These are phyloP conservation scores for Eimeria maxima DNA, from an alignment of 169 alveolate species.

Conservation along the genomic window DNA sequence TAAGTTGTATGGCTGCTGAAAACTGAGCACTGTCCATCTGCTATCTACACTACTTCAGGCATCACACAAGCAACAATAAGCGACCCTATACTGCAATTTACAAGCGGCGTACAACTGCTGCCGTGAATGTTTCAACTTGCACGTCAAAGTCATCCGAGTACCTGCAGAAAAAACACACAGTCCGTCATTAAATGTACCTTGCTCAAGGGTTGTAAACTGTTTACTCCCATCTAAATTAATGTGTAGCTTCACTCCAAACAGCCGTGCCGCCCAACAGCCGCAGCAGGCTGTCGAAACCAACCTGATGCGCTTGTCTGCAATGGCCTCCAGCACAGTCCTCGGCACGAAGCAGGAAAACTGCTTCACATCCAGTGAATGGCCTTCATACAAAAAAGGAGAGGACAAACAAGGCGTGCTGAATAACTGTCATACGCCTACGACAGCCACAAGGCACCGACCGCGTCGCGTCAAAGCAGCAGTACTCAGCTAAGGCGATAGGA, in stretches of 20 bases:
- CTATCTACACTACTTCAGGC: not conserved
- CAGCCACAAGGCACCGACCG: not conserved
- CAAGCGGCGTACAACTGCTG: constrained; percentile 86
- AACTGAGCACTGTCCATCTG: not conserved
- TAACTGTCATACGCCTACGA: not conserved
- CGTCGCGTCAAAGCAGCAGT: not conserved
- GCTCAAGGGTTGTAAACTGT: not conserved
- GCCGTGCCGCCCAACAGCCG: not conserved
- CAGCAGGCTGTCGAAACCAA: not conserved
- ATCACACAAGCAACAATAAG: not conserved
- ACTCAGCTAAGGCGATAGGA: not conserved
- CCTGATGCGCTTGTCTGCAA: constrained; percentile 88
- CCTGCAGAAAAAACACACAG: constrained; percentile 57
- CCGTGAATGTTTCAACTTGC: constrained; percentile 87
- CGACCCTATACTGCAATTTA: not conserved
- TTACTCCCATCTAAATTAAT: not conserved
- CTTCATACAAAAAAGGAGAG: not conserved
- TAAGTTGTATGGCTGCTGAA: not conserved
- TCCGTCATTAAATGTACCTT: not conserved
- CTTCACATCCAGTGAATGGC: constrained; percentile 84
- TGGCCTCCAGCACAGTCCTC: constrained; percentile 89
- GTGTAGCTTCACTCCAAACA: not conserved
- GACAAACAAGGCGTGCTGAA: not conserved
- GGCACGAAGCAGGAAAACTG: constrained; percentile 90
- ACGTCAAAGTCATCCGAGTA: constrained; percentile 89